phyloP scores from a whole-genome alignment of 1,139 yeast species.

The Hansenula sp. region DNA sequence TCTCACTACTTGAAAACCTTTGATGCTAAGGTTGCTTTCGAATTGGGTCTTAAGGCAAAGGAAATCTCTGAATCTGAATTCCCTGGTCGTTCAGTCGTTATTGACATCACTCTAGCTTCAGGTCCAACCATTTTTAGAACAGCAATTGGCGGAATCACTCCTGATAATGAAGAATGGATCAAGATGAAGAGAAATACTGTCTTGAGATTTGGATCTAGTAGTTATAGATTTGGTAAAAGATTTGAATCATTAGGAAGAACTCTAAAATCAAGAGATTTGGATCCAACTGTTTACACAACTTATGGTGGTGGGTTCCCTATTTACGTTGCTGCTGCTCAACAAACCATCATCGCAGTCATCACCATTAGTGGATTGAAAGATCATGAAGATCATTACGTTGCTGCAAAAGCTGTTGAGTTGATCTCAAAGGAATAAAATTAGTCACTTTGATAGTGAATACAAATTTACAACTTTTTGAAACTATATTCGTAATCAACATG shows the following conservation, averaged over 20 bases:
- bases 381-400: constrained; percentile 39
- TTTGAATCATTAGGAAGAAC: constrained; percentile 22
- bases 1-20: constrained; percentile 3
- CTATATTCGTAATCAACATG: background rate
- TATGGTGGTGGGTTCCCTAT: constrained; percentile 43
- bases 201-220: constrained; percentile 39
- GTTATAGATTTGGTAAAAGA: constrained; percentile 15
- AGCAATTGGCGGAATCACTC: constrained; percentile 28
- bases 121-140: constrained; percentile 42
- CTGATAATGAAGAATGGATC: constrained; percentile 46
- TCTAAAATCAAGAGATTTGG: constrained; percentile 30
- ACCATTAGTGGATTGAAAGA: constrained; percentile 47
- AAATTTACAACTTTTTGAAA: background rate
- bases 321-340: constrained; percentile 27
- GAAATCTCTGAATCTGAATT: constrained; percentile 18
- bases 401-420: background rate
- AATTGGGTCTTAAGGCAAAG: constrained; percentile 34
- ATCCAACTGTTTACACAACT: constrained; percentile 28
- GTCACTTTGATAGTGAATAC: no score
- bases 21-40: constrained; percentile 34
- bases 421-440: background rate
- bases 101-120: constrained; percentile 37
- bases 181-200: constrained; percentile 38
- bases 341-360: constrained; percentile 37
- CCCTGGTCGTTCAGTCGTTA: constrained; percentile 29